Conservation (phyloP, 2,329 filamentous ascomycete genomes). For the Ceratocystis destructans region DNA sequence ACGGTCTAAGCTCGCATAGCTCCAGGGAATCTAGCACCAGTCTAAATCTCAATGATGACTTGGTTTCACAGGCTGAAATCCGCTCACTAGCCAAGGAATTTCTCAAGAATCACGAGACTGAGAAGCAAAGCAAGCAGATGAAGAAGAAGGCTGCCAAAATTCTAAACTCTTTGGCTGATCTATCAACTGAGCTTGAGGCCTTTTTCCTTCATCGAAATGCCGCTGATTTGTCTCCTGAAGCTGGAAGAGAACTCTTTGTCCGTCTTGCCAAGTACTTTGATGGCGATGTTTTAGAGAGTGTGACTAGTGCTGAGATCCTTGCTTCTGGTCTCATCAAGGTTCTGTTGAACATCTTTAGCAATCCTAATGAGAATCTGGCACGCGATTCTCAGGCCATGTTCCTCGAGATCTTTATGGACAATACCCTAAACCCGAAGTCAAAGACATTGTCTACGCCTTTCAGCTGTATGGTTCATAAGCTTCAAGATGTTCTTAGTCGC, state of each 20-base stretch:
- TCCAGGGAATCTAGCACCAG: constrained; percentile 46
- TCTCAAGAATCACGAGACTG: constrained; percentile 66
- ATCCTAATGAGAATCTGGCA: constrained; percentile 47
- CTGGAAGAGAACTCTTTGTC: constrained; percentile 56
- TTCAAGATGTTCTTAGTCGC: constrained; percentile 89
- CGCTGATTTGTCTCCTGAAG: constrained; percentile 31
- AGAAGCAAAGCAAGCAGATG: constrained; percentile 56
- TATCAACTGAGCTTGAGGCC: constrained; percentile 57
- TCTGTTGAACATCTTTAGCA: constrained; percentile 68
- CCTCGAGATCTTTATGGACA: constrained; percentile 82
- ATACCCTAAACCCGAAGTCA: constrained; percentile 49
- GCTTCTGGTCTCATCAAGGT: constrained; percentile 80
- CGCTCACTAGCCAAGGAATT: constrained; percentile 68
- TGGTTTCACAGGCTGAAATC: constrained; percentile 52
- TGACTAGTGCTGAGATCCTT: constrained; percentile 87
- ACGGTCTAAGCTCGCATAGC: constrained; percentile 37
- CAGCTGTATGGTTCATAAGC: constrained; percentile 78
- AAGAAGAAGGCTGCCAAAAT: constrained; percentile 68
- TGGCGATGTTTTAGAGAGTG: constrained; percentile 74
- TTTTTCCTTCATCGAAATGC: constrained; percentile 51
- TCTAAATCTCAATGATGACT: constrained; percentile 32
- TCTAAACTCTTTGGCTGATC: constrained; percentile 52
- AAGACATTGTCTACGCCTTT: constrained; percentile 70
- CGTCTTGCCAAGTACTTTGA: constrained; percentile 74
- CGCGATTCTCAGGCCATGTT: constrained; percentile 67